These are phyloP conservation scores for Aspergillus carlsbadensis DNA, from an alignment of 495 filamentous ascomycete genomes.

Conservation along the genomic window DNA sequence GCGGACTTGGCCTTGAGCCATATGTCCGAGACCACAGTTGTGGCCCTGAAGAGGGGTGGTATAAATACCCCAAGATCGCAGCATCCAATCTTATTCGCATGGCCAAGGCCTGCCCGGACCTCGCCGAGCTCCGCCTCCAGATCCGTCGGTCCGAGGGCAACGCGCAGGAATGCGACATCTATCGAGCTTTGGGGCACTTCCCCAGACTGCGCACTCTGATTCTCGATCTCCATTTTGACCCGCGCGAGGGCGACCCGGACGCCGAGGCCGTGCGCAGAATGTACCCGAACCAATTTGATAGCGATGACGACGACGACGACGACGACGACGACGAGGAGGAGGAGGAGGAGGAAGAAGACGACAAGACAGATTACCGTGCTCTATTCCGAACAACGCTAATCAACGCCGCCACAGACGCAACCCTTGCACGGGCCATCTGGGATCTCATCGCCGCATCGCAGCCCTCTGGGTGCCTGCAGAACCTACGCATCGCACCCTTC, in stretches of 20 bases:
- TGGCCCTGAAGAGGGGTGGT: neutral
- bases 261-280: no score
- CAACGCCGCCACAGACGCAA: slow-evolving; percentile 6
- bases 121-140: neutral
- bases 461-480: neutral
- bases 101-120: neutral
- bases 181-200: neutral
- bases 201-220: neutral
- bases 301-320: no score
- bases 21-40: neutral
- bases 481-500: neutral
- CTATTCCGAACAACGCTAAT: neutral
- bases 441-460: neutral
- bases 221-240: neutral
- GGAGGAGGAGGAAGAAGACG: no score
- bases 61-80: neutral
- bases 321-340: no score
- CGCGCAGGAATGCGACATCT: neutral
- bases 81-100: neutral
- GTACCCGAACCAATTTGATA: no score
- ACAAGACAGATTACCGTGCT: no score
- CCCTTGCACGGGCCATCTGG: slow-evolving; percentile 26
- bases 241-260: neutral
- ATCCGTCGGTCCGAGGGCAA: neutral
- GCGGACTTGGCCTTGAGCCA: slow-evolving; percentile 10